Percentiles rank a stretch among this genome's conserved stretches.
phyloP scores from a whole-genome alignment of 257 asterid genomes.

The Gardenia jasminoides region DNA sequence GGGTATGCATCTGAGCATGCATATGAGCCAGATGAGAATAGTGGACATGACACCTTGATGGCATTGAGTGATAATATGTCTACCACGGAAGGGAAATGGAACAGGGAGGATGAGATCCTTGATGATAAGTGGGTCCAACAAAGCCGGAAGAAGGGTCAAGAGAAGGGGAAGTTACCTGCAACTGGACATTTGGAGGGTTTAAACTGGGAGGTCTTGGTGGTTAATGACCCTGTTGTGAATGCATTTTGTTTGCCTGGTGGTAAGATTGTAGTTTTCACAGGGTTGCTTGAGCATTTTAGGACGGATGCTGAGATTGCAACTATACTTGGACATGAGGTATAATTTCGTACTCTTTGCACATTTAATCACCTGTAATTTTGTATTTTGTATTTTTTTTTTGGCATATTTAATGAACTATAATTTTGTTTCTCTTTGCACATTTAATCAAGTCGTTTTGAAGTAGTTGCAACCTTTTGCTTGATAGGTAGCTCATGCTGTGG shows the following conservation, averaged over 20 bases:
- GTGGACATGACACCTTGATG: conserved; percentile 33
- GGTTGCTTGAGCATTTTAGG: conserved; percentile 72
- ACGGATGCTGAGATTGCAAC: conserved; percentile 92
- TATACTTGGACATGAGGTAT: conserved; percentile 83
- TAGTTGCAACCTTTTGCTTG: conserved; percentile 13
- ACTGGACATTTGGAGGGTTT: conserved; percentile 73
- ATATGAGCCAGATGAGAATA: conserved; percentile 20
- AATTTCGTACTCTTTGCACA: not conserved
- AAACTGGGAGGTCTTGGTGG: conserved; percentile 90
- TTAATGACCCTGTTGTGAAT: conserved; percentile 66
- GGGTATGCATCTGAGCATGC: conserved; percentile 46
- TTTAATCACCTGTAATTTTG: not conserved
- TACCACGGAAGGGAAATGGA: conserved; percentile 55
- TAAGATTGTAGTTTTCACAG: conserved; percentile 91
- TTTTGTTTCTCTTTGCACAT: conserved; percentile 14
- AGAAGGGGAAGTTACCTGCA: conserved; percentile 48
- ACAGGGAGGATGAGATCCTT: conserved; percentile 75
- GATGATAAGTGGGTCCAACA: conserved; percentile 83
- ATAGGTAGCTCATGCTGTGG: conserved; percentile 94
- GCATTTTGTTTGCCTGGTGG: conserved; percentile 87
- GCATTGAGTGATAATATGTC: conserved; percentile 31
- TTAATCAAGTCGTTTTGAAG: not conserved
- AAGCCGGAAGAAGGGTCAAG: conserved; percentile 69
- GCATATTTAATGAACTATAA: not conserved
- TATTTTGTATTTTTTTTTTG: not conserved